Conservation (phyloP, 2,329 filamentous ascomycete species). For the Ceratocystis colombiana region DNA sequence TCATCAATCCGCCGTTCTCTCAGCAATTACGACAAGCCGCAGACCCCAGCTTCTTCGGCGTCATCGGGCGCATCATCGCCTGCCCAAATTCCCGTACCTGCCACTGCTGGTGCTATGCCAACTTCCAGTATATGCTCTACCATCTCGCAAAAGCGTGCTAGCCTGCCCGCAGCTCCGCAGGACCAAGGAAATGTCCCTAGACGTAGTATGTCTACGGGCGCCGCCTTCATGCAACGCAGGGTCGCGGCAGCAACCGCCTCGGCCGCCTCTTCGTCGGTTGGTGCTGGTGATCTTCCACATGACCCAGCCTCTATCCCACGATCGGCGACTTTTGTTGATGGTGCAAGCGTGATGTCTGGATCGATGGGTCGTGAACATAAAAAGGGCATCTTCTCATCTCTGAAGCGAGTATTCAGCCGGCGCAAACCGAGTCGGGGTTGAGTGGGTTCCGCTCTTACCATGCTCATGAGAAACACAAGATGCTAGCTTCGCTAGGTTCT, state of each 20-base stretch:
- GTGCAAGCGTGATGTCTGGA: neutral
- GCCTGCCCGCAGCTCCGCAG: conserved; percentile 6
- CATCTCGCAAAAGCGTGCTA: conserved; percentile 17
- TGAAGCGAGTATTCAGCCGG: conserved; percentile 25
- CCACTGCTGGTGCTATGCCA: neutral
- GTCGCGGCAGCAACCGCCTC: conserved; percentile 3
- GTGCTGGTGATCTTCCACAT: conserved; percentile 1
- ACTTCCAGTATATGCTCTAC: neutral
- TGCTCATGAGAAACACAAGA: neutral
- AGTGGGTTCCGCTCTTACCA: neutral
- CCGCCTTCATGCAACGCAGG: conserved; percentile 28
- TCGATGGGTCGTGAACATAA: conserved; percentile 16
- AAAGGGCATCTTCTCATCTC: conserved; percentile 24
- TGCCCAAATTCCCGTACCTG: neutral
- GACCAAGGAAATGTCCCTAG: conserved; percentile 23
- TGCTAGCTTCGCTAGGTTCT: neutral
- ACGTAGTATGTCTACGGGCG: conserved; percentile 28
- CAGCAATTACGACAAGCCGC: conserved; percentile 15
- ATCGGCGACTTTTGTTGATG: neutral
- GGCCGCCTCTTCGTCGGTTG: neutral
- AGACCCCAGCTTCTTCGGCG: conserved; percentile 5
- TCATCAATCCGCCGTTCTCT: conserved; percentile 16
- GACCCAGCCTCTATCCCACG: conserved; percentile 1
- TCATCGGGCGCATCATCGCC: conserved; percentile 15
- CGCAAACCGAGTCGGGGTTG: conserved; percentile 9